Conservation (phyloP, 441 rosid species). For the Populus hybrid region DNA sequence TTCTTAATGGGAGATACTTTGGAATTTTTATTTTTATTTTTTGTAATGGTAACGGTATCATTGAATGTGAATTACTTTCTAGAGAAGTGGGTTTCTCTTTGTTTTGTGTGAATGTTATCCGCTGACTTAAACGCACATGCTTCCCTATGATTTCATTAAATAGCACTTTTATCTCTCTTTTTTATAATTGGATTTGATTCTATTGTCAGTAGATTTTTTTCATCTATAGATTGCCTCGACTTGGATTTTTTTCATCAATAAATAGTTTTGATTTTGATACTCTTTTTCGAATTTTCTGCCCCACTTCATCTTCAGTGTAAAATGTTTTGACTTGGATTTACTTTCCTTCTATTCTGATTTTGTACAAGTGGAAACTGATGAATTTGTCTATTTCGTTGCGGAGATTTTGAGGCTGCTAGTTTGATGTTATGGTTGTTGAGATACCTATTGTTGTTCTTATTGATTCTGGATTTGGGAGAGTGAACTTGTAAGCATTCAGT, state of each 20-base stretch:
- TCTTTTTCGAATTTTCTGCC: background rate
- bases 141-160: slow-evolving; percentile 6
- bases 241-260: background rate
- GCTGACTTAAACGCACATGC: slow-evolving; percentile 4
- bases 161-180: background rate
- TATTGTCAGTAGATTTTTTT: background rate
- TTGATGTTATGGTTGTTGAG: background rate
- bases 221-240: background rate
- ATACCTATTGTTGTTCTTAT: background rate
- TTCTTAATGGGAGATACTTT: background rate
- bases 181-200: slow-evolving; percentile 9
- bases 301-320: background rate
- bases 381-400: background rate
- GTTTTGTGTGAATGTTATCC: background rate
- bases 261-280: background rate
- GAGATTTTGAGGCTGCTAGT: background rate
- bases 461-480: background rate
- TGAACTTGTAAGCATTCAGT: background rate
- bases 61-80: background rate
- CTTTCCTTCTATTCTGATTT: background rate
- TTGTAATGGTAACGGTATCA: background rate
- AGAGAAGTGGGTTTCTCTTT: background rate
- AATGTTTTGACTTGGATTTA: no score
- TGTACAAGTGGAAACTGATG: background rate
- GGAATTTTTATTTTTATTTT: background rate